Percentiles rank a stretch among this genome's conserved stretches.
phyloP scores from a whole-genome alignment of 75 land plant genomes.

The Gnetum montanum region DNA sequence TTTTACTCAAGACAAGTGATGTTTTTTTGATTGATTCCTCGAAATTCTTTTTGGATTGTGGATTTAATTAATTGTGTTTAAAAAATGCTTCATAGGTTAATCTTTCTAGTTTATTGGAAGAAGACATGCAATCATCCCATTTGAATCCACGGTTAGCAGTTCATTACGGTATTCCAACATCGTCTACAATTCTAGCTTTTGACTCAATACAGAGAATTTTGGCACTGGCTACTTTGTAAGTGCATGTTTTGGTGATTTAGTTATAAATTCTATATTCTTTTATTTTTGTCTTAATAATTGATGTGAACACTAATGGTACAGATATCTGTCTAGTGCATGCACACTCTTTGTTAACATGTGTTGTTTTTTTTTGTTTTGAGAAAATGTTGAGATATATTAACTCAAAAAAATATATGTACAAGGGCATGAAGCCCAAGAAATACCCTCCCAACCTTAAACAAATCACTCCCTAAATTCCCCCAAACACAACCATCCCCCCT shows the following conservation, averaged over 20 bases:
- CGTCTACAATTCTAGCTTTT: conserved; percentile 2
- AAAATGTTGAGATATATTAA: background rate
- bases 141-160: conserved; percentile 2
- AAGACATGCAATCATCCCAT: background rate
- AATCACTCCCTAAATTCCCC: too few relatives aligned
- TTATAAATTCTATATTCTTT: background rate
- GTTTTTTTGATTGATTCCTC: too few relatives aligned
- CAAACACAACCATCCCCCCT: too few relatives aligned
- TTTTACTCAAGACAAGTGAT: too few relatives aligned
- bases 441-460: too few relatives aligned
- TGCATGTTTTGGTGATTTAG: background rate
- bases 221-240: conserved; percentile 8
- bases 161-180: conserved; percentile 5
- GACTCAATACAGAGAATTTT: conserved; percentile 2
- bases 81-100: background rate
- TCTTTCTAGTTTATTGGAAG: background rate
- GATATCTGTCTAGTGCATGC: background rate
- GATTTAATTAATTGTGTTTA: too few relatives aligned
- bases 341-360: too few relatives aligned
- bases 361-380: background rate
- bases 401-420: background rate
- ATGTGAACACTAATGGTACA: background rate
- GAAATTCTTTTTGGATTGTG: too few relatives aligned
- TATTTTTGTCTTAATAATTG: background rate
- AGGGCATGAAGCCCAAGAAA: too few relatives aligned